Evolutionary conservation across 2,329 filamentous ascomycete genomes (phyloP).

Genomic region (Cladophialophora chaetospira): DNA sequence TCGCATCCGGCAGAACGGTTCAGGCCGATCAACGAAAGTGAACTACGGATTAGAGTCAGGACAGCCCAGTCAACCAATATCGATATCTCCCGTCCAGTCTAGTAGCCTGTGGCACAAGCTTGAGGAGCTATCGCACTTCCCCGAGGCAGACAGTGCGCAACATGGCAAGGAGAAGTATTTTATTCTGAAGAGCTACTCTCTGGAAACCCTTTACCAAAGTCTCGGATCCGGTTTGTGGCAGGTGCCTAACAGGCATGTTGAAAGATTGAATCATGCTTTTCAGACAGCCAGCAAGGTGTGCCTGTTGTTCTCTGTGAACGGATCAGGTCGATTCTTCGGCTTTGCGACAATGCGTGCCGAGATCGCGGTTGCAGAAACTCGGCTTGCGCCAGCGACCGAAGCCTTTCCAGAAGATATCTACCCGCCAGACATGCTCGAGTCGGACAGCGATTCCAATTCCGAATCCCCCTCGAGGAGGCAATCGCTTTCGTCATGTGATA

Average conservation of each 20-base stretch:
- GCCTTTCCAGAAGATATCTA: not conserved
- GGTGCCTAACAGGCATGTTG: constrained; percentile 22
- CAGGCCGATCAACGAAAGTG: constrained; percentile 25
- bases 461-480: constrained; percentile 4
- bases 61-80: not conserved
- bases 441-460: not conserved
- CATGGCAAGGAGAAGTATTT: constrained; percentile 24
- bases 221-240: constrained; percentile 20
- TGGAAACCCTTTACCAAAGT: constrained; percentile 23
- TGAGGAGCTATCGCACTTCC: constrained; percentile 20
- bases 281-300: constrained; percentile 25
- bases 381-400: not conserved
- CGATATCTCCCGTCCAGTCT: constrained; percentile 7
- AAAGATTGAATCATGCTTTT: constrained; percentile 24
- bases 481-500: constrained; percentile 16
- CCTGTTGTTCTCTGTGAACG: constrained; percentile 26
- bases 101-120: constrained; percentile 13
- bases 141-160: constrained; percentile 18
- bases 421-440: not conserved
- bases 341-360: constrained; percentile 24
- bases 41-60: constrained; percentile 16
- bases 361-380: constrained; percentile 1
- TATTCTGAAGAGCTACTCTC: constrained; percentile 25
- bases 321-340: constrained; percentile 24
- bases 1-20: constrained; percentile 19